Conservation (phyloP, 1,139 yeast genomes). For the Taphrina betulina region DNA sequence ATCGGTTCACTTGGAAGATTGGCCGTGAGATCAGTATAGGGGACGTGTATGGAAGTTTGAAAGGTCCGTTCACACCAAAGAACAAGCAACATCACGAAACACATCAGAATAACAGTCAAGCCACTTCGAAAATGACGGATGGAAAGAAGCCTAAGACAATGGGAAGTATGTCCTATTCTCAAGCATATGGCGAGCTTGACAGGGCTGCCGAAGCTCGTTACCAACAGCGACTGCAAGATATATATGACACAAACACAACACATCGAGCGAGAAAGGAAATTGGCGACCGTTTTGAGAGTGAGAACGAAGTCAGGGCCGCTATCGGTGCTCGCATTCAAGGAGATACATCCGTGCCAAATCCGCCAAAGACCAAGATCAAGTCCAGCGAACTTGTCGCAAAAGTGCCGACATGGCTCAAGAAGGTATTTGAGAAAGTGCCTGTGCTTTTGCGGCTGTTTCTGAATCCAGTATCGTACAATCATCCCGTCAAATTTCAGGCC, state of each 20-base stretch:
- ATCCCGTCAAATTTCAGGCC: conserved; percentile 17
- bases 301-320: conserved; percentile 20
- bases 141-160: conserved; percentile 8
- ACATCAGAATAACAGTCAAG: conserved; percentile 3
- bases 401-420: conserved; percentile 9
- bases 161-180: neutral
- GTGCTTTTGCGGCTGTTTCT: conserved; percentile 20
- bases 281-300: neutral
- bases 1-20: conserved; percentile 15
- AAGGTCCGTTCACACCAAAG: conserved; percentile 15
- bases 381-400: conserved; percentile 3
- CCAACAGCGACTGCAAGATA: neutral
- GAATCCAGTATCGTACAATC: conserved; percentile 24
- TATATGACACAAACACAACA: conserved; percentile 3
- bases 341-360: conserved; percentile 21
- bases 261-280: conserved; percentile 2
- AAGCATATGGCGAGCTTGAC: neutral
- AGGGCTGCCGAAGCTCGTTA: conserved; percentile 10
- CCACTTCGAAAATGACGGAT: conserved; percentile 9
- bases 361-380: conserved; percentile 11
- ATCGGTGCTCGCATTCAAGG: conserved; percentile 14
- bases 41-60: conserved; percentile 20
- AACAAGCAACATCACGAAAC: neutral
- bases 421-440: conserved; percentile 9
- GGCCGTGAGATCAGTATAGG: conserved; percentile 21